Evolutionary conservation across 2,329 filamentous ascomycete species (phyloP).

Genomic region (Akanthomyces lecanii): DNA sequence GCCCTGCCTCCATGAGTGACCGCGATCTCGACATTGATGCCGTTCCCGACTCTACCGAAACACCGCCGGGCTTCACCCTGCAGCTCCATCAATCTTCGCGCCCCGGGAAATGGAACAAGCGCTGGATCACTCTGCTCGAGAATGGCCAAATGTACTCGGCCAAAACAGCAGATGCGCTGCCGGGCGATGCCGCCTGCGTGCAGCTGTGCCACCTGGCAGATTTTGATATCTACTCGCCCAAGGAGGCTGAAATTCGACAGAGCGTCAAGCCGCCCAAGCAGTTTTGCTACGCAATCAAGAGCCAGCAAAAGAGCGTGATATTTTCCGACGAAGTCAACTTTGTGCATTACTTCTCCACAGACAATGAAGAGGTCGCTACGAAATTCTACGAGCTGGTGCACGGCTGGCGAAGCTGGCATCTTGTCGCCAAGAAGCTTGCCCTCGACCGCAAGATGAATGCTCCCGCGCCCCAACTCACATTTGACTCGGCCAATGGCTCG

Average conservation of each 20-base stretch:
- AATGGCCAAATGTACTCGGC: constrained; percentile 69
- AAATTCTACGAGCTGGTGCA: constrained; percentile 70
- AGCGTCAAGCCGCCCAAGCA: constrained; percentile 79
- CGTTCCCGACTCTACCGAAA: constrained; percentile 54
- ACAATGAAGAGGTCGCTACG: constrained; percentile 63
- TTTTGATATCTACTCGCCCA: constrained; percentile 85
- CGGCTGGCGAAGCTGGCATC: constrained; percentile 85
- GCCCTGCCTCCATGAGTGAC: constrained; percentile 50
- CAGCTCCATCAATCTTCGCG: constrained; percentile 77
- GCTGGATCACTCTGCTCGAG: constrained; percentile 67
- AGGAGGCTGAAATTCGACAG: constrained; percentile 61
- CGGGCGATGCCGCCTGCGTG: constrained; percentile 60
- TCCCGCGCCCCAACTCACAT: constrained; percentile 28
- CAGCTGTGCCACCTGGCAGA: constrained; percentile 83
- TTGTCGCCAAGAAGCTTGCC: constrained; percentile 64
- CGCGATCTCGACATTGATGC: constrained; percentile 60
- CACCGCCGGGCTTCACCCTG: constrained; percentile 63
- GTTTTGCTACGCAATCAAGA: constrained; percentile 83
- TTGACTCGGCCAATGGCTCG: constrained; percentile 15
- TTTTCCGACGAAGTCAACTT: constrained; percentile 82
- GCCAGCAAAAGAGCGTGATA: constrained; percentile 80
- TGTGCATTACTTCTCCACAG: constrained; percentile 86
- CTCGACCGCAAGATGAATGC: constrained; percentile 38
- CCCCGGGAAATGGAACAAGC: constrained; percentile 84
- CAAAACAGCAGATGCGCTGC: constrained; percentile 62